Percentiles rank a stretch among this genome's conserved stretches.
phyloP scores from a whole-genome alignment of 2,329 filamentous ascomycete genomes.

The Hypoxylon sp. region DNA sequence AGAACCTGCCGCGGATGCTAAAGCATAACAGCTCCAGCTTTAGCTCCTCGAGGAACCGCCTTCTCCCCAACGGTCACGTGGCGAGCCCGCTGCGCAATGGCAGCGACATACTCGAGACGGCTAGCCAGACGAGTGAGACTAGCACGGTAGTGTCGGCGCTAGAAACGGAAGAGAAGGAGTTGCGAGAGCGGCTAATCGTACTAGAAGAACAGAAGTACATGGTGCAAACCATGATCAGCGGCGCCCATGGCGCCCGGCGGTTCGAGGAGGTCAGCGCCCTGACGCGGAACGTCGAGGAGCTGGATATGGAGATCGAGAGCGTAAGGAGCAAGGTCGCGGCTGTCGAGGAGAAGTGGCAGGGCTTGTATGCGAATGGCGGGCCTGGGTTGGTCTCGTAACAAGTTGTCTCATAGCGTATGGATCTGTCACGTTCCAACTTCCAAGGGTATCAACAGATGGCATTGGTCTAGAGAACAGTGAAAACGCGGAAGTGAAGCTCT shows the following conservation, averaged over 20 bases:
- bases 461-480: background rate
- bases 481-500: background rate
- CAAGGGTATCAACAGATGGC: background rate
- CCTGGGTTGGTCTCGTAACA: constrained; percentile 27
- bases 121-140: constrained; percentile 64
- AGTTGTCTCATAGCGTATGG: background rate
- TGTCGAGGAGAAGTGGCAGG: constrained; percentile 73
- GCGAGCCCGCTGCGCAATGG: constrained; percentile 62
- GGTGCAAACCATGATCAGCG: constrained; percentile 85
- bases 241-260: constrained; percentile 79
- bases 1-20: constrained; percentile 77
- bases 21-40: constrained; percentile 60
- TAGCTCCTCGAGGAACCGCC: constrained; percentile 49
- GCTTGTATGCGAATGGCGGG: constrained; percentile 59
- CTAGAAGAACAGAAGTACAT: constrained; percentile 93
- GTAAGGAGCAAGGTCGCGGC: constrained; percentile 74
- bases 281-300: constrained; percentile 83
- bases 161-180: constrained; percentile 85
- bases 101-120: constrained; percentile 60
- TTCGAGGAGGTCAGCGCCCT: constrained; percentile 90
- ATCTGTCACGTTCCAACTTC: background rate
- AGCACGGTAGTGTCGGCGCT: constrained; percentile 70
- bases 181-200: constrained; percentile 83
- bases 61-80: constrained; percentile 53
- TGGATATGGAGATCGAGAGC: constrained; percentile 81